Evolutionary conservation across 2,329 filamentous ascomycete species (phyloP).

Genomic region (Pestalotiopsis sp.): DNA sequence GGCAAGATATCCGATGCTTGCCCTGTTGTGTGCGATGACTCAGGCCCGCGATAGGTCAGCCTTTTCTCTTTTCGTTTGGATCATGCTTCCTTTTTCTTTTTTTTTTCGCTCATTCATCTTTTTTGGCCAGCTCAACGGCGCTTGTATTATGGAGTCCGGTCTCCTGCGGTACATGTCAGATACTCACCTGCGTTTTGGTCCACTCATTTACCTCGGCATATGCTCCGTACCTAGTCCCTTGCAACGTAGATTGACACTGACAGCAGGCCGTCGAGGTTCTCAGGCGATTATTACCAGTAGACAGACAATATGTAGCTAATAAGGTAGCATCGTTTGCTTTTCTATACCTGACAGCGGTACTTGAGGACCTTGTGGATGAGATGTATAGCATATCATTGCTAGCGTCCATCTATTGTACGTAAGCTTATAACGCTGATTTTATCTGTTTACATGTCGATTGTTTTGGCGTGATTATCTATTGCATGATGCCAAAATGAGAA

Average conservation of each 20-base stretch:
- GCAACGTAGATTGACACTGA: background rate
- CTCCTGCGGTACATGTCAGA: background rate
- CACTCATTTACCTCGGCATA: background rate
- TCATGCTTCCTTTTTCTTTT: background rate
- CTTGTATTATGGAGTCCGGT: background rate
- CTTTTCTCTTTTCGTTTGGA: background rate
- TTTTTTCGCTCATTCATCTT: background rate
- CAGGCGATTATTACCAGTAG: background rate
- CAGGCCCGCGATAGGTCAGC: background rate
- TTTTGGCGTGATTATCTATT: background rate
- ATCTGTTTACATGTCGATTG: background rate
- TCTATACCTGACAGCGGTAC: background rate
- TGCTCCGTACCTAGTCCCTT: background rate
- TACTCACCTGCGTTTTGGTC: background rate
- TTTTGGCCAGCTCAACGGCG: background rate
- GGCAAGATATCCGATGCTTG: background rate
- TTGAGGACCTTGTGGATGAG: background rate
- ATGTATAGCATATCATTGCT: background rate
- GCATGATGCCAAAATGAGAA: background rate
- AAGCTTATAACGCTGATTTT: background rate
- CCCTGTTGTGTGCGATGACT: background rate
- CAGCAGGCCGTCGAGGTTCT: background rate
- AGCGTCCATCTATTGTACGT: background rate
- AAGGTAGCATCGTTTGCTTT: background rate
- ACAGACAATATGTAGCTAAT: background rate